Conservation (phyloP, 345 rosid species). For the Boechera stricta region DNA sequence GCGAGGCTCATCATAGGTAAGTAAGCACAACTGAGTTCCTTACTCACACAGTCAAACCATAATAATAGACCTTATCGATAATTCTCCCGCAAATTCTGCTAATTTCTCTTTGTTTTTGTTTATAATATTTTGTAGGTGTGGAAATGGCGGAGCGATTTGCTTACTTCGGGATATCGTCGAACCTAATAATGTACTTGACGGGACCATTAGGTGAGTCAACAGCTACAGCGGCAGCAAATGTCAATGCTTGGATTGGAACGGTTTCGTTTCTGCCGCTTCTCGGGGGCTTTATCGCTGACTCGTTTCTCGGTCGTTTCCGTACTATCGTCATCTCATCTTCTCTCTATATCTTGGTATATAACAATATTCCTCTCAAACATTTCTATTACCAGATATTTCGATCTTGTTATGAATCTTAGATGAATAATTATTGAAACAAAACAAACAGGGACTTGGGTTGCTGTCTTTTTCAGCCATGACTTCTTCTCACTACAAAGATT, state of each 20-base stretch:
- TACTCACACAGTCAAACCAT: not conserved
- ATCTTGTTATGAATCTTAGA: not conserved
- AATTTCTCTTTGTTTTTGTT: not conserved
- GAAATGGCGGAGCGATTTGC: slow-evolving; percentile 65
- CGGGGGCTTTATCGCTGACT: slow-evolving; percentile 72
- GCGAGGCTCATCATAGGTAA: slow-evolving; percentile 53
- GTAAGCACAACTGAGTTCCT: not conserved
- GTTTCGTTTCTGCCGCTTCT: slow-evolving; percentile 59
- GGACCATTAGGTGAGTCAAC: slow-evolving; percentile 68
- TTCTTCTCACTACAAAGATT: slow-evolving; percentile 30
- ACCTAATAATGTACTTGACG: slow-evolving; percentile 67
- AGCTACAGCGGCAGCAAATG: slow-evolving; percentile 64
- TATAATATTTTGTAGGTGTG: slow-evolving; percentile 38
- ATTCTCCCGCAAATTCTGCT: not conserved
- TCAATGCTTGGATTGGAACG: slow-evolving; percentile 66
- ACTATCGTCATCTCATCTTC: slow-evolving; percentile 59
- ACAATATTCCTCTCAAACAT: not conserved
- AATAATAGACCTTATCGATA: too few species aligned
- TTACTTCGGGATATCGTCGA: slow-evolving; percentile 52
- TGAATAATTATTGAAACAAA: not conserved
- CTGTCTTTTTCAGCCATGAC: slow-evolving; percentile 49
- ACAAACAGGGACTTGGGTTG: slow-evolving; percentile 52
- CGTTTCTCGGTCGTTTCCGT: slow-evolving; percentile 68
- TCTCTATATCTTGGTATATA: slow-evolving; percentile 55
- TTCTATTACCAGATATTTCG: not conserved